phyloP scores from a whole-genome alignment of 1,139 yeast species.

The Candida tetrigidarum region DNA sequence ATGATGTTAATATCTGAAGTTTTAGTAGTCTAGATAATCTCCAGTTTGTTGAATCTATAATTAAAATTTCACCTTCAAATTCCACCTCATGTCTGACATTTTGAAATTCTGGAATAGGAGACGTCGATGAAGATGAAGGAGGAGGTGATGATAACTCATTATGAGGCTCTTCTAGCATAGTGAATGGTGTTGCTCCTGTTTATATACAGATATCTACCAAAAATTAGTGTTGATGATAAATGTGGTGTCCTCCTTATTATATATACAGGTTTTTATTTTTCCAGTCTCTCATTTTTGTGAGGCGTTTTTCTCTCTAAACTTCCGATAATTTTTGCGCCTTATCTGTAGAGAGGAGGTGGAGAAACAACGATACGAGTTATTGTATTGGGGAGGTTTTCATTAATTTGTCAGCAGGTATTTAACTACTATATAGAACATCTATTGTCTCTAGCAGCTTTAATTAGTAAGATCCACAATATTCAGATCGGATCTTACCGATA shows the following conservation, averaged over 20 bases:
- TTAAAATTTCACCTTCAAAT: conserved; percentile 31
- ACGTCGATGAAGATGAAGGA: not conserved
- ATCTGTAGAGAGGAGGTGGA: not conserved
- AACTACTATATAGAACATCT: no score
- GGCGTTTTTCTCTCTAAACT: not conserved
- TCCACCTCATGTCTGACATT: conserved; percentile 17
- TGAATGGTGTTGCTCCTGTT: not conserved
- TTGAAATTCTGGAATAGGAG: conserved; percentile 6
- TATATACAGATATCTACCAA: no score
- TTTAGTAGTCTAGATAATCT: conserved; percentile 36
- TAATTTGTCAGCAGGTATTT: no score
- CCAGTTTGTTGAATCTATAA: conserved; percentile 46
- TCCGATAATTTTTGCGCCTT: not conserved
- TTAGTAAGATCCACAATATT: no score
- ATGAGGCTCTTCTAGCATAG: not conserved
- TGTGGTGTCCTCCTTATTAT: no score
- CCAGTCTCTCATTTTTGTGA: not conserved
- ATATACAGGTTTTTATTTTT: not conserved
- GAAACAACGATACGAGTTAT: not conserved
- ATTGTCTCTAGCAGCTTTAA: no score
- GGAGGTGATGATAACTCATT: conserved; percentile 2
- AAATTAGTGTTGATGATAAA: no score
- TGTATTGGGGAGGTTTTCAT: not conserved
- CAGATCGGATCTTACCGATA: no score
- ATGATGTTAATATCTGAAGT: conserved; percentile 45